phyloP scores from a whole-genome alignment of 2,329 filamentous ascomycete species.

The Simplicillium aogashimaense region DNA sequence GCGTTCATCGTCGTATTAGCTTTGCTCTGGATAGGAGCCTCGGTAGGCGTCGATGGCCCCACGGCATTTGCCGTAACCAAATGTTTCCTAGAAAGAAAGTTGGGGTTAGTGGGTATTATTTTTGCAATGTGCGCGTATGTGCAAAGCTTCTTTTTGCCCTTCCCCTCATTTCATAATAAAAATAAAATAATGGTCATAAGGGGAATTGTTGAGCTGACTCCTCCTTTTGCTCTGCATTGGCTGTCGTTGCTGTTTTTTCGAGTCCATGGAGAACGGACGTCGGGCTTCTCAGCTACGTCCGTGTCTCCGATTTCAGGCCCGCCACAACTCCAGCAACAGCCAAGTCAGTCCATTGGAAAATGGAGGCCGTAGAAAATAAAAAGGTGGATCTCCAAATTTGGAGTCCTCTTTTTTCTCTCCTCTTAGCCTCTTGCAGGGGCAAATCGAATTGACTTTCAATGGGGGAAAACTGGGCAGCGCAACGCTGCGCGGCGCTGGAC shows the following conservation, averaged over 20 bases:
- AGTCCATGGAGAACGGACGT: background rate
- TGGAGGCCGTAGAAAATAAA: background rate
- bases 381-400: background rate
- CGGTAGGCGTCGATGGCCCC: constrained; percentile 26
- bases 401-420: too few species aligned
- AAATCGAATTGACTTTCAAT: background rate
- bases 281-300: background rate
- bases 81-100: constrained; percentile 28
- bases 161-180: background rate
- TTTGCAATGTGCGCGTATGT: constrained; percentile 1
- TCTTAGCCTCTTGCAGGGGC: background rate
- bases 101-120: constrained; percentile 11
- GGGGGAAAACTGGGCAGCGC: constrained; percentile 1
- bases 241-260: too few species aligned
- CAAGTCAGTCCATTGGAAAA: background rate
- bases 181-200: too few species aligned
- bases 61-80: constrained; percentile 27
- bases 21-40: constrained; percentile 34
- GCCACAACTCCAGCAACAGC: background rate
- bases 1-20: constrained; percentile 18
- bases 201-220: too few species aligned
- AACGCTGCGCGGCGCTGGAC: background rate
- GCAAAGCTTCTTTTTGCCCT: background rate
- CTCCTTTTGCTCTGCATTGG: too few species aligned
- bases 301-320: background rate